Evolutionary conservation across 2,329 filamentous ascomycete species (phyloP).

Genomic region (Ophiostoma novo-ulmi): DNA sequence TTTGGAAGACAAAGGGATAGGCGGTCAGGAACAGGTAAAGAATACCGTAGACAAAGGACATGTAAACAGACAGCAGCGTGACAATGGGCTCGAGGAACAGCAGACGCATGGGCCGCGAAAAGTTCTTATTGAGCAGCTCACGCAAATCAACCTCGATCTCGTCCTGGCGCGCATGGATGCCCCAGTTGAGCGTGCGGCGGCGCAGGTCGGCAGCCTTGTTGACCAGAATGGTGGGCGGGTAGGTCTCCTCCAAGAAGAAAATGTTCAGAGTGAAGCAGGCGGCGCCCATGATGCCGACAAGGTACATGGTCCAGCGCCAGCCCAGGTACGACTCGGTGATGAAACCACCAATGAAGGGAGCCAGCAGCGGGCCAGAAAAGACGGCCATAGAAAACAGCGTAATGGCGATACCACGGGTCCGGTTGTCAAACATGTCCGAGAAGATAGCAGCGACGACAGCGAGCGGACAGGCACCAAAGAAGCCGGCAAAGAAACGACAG

Average conservation of each 20-base stretch:
- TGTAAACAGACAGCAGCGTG: constrained; percentile 62
- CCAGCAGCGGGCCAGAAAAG: constrained; percentile 62
- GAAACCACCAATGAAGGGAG: constrained; percentile 65
- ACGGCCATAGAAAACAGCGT: constrained; percentile 57
- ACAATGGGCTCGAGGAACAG: constrained; percentile 67
- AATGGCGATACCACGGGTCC: constrained; percentile 54
- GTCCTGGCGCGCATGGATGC: constrained; percentile 66
- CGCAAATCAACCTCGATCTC: constrained; percentile 63
- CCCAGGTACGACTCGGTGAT: constrained; percentile 58
- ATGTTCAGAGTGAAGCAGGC: constrained; percentile 54
- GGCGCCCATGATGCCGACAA: constrained; percentile 59
- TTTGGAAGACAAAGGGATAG: constrained; percentile 74
- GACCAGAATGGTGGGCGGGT: constrained; percentile 61
- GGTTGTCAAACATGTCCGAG: constrained; percentile 65
- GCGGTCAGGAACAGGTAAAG: constrained; percentile 83
- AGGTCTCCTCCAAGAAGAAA: constrained; percentile 63
- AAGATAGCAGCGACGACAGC: constrained; percentile 67
- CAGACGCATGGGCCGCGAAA: constrained; percentile 59
- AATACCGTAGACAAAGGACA: constrained; percentile 70
- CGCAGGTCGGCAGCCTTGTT: constrained; percentile 57
- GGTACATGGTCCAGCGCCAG: constrained; percentile 70
- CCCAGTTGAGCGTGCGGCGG: constrained; percentile 62
- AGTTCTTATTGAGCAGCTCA: constrained; percentile 62
- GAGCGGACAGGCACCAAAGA: constrained; percentile 64
- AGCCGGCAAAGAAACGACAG: constrained; percentile 68